These are phyloP conservation scores for Hymenoscyphus salicellus DNA, from an alignment of 2,329 filamentous ascomycete genomes.

Conservation along the genomic window DNA sequence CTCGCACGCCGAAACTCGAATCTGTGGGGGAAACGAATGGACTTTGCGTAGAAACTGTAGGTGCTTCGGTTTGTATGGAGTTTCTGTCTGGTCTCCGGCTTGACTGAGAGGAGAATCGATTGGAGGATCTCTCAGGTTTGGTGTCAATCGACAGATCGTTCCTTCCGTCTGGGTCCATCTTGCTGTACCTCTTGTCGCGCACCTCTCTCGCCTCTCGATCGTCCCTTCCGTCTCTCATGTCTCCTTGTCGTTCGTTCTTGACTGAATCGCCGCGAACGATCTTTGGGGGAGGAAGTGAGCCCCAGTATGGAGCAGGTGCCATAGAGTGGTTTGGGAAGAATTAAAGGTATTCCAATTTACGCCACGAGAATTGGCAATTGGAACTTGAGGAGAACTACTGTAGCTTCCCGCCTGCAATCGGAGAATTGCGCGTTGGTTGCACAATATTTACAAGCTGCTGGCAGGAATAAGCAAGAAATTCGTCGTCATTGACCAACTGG, in stretches of 20 bases:
- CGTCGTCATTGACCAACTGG: constrained; percentile 23
- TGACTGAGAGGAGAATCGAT: constrained; percentile 39
- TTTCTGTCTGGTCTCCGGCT: constrained; percentile 32
- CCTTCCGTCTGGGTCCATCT: constrained; percentile 15
- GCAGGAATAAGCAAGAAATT: constrained; percentile 4
- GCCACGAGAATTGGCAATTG: constrained; percentile 7
- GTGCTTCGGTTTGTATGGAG: constrained; percentile 57
- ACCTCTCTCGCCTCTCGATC: constrained; percentile 5
- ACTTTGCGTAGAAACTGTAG: constrained; percentile 57
- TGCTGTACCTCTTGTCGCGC: background rate
- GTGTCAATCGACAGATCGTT: constrained; percentile 28
- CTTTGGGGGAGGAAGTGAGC: constrained; percentile 52
- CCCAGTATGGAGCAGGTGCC: constrained; percentile 48
- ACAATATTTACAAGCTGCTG: background rate
- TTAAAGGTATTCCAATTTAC: background rate
- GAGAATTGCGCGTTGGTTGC: background rate
- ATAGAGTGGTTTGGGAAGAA: constrained; percentile 6
- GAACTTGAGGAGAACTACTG: background rate
- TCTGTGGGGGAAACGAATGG: constrained; percentile 54
- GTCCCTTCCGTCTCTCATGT: constrained; percentile 19
- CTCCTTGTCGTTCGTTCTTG: constrained; percentile 36
- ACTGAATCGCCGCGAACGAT: constrained; percentile 36
- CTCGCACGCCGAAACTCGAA: constrained; percentile 49
- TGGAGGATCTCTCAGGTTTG: constrained; percentile 14
- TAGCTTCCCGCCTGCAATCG: constrained; percentile 7